A percentile compares a stretch with the other conserved stretches of the same genome.
phyloP scores from a whole-genome alignment of 805 yeast species.

The Dipodascopsis tothii region DNA sequence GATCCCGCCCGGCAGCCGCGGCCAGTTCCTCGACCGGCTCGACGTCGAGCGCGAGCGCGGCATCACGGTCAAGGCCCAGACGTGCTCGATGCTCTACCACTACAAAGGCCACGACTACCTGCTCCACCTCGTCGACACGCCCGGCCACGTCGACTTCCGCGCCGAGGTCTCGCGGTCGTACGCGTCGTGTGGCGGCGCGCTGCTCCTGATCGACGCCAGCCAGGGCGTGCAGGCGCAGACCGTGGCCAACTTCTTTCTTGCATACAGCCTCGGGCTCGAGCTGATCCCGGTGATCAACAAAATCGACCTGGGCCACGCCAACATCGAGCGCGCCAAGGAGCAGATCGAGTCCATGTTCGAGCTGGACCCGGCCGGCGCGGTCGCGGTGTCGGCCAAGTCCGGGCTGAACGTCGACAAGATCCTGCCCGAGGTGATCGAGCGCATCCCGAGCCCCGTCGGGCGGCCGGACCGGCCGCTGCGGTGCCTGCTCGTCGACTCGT shows the following conservation, averaged over 20 bases:
- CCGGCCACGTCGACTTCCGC: conserved; percentile 95
- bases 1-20: conserved; percentile 57
- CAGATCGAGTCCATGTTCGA: conserved; percentile 85
- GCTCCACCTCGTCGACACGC: conserved; percentile 88
- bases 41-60: conserved; percentile 97
- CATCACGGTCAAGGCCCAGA: conserved; percentile 93
- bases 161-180: conserved; percentile 89
- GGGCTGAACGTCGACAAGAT: conserved; percentile 71
- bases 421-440: conserved; percentile 73
- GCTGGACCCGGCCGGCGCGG: conserved; percentile 60
- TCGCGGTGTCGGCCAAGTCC: conserved; percentile 86
- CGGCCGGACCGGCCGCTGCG: conserved; percentile 45
- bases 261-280: conserved; percentile 73
- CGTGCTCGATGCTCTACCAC: conserved; percentile 84
- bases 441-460: conserved; percentile 75
- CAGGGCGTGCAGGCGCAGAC: conserved; percentile 98
- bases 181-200: conserved; percentile 94
- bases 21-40: conserved; percentile 81
- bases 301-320: conserved; percentile 82
- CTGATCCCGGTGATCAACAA: conserved; percentile 86
- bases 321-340: conserved; percentile 68
- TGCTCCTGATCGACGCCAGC: conserved; percentile 82
- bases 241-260: conserved; percentile 87
- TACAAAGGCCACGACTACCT: conserved; percentile 65
- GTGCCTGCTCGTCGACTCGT: conserved; percentile 86